Percentiles rank a stretch among this genome's conserved stretches.
phyloP scores from a whole-genome alignment of 129 eudicot species.

The Pulicaria dysenterica region DNA sequence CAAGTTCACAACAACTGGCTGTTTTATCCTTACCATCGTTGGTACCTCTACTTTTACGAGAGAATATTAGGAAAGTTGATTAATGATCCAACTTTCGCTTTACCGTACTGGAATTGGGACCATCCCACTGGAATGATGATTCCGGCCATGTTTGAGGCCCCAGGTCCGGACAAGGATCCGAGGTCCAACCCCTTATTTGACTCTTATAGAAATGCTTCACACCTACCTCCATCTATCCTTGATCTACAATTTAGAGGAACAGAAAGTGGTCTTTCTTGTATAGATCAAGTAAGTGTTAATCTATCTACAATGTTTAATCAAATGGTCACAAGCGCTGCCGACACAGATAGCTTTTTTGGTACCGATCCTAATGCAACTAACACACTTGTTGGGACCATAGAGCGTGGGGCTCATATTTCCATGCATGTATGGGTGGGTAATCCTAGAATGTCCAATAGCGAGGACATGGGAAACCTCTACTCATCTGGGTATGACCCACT shows the following conservation, averaged over 20 bases:
- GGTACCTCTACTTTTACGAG: conserved; percentile 39
- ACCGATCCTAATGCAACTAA: conserved; percentile 33
- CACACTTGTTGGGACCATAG: conserved; percentile 49
- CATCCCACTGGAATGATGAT: conserved; percentile 43
- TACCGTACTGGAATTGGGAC: conserved; percentile 70
- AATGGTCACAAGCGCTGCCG: conserved; percentile 53
- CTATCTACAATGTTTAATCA: conserved; percentile 51
- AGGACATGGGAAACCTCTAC: conserved; percentile 64
- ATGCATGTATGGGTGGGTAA: conserved; percentile 54
- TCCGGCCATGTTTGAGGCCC: conserved; percentile 39
- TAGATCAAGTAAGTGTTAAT: conserved; percentile 26
- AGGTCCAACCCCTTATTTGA: conserved; percentile 39
- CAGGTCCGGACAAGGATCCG: background rate
- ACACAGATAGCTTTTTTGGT: conserved; percentile 44
- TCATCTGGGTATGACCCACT: conserved; percentile 66
- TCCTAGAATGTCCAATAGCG: conserved; percentile 14
- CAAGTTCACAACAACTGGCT: conserved; percentile 49
- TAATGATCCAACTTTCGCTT: conserved; percentile 52
- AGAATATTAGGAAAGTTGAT: conserved; percentile 39
- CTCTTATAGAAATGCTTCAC: conserved; percentile 31
- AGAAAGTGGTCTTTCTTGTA: background rate
- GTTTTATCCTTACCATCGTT: conserved; percentile 44
- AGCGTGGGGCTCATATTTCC: conserved; percentile 46
- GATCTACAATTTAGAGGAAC: conserved; percentile 41
- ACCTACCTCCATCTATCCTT: conserved; percentile 37